Base-by-base conservation (phyloP, 352 stramenopile genomes). In the Globisporangium nagaii region DNA sequence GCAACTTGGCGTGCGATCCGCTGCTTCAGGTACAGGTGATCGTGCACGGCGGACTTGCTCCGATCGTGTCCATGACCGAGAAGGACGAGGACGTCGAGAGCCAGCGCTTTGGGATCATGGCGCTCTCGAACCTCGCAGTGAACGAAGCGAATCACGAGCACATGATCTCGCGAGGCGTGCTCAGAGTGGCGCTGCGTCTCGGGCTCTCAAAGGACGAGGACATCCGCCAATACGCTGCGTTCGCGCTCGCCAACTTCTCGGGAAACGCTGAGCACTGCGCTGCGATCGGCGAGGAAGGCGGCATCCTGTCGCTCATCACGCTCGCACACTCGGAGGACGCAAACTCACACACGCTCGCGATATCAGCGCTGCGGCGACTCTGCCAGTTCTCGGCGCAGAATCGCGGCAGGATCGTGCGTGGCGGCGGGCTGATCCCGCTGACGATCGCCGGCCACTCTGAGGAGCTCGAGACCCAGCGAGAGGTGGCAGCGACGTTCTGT, bases 71-170 rank as follows among this genome's bases (percentile, higher is more conserved):
- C 9, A 82, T 98, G 56, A 88, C 80, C 10, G 62, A 86, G 20
- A 35, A 58, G 4, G 63, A 75, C 15, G 65, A 71, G 7, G 76
- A 97, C 64, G 27, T 85, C 0, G 89, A 97, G 47, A 93, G 77
- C 43, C 85, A 97, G 56, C 68, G 90, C 1, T 96, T 97, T 66
- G 90, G 88, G 25, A 88, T 97, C 61, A 98, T 98, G 90, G 94
- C 91, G 30, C 66, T 98, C 9, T 93, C 84, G 12, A 99, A 98
- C 63, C 68, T 98, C 19, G 89, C 93, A 0, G 88, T 88, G 32
- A 98, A 98, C 57, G 90, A 98, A 58, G 79, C 72, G 56, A 98
- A 98, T 61, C 94, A 98, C 62, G 74, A 78, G 32, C 78, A 88
- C 44, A 83, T 98, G 76, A 84, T 98, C 37, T 64, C 75, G 7